Evolutionary conservation across 192 early-diverging fungal genomes (phyloP).

Genomic region (Diversispora eburnea): DNA sequence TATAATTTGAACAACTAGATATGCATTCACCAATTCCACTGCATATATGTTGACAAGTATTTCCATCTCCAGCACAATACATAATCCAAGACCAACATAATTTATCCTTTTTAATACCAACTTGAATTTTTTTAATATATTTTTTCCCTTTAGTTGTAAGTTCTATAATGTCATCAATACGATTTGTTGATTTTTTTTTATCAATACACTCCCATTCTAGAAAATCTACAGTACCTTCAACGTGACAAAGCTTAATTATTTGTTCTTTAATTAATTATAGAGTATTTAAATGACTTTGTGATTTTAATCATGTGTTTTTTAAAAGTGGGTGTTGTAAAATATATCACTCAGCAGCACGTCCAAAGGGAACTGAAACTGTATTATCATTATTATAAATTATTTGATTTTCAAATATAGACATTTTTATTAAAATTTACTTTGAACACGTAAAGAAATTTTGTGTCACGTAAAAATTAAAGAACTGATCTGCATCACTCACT

Average conservation of each 20-base stretch:
- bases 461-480: no score
- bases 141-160: neutral
- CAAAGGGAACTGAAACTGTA: constrained; percentile 1
- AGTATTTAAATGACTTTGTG: neutral
- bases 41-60: neutral
- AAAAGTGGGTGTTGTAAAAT: neutral
- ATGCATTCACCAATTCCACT: neutral
- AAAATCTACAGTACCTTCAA: neutral
- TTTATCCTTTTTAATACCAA: no score
- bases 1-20: neutral
- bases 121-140: neutral
- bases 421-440: no score
- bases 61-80: no score
- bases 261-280: neutral
- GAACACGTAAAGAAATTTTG: no score
- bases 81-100: no score
- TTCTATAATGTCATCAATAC: constrained; percentile 1
- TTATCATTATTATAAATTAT: constrained; percentile 6
- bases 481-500: no score
- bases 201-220: neutral
- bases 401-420: neutral
- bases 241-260: neutral
- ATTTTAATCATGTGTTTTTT: neutral
- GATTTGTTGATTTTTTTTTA: neutral
- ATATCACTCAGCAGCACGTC: neutral